Percentiles rank a stretch among this genome's conserved stretches.
Evolutionary conservation across 2,329 filamentous ascomycete genomes (phyloP).

Genomic region (Knufia petricola): DNA sequence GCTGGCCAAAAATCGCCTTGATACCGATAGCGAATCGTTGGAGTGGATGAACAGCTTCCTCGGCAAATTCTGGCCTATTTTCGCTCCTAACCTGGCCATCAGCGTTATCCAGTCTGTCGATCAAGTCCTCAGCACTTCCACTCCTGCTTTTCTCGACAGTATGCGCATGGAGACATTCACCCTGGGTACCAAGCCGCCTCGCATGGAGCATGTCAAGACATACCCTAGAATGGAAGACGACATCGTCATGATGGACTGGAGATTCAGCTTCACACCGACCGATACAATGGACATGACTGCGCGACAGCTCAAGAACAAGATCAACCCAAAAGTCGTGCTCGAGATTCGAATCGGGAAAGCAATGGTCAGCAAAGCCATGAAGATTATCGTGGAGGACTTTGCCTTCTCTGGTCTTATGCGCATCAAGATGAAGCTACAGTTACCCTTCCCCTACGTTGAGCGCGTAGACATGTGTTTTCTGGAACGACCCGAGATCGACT

Average conservation of each 20-base stretch:
- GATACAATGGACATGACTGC: conserved; percentile 86
- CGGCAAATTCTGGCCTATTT: conserved; percentile 99
- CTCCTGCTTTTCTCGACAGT: conserved; percentile 85
- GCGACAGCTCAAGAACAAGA: conserved; percentile 83
- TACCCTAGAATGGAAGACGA: conserved; percentile 95
- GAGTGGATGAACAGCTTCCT: conserved; percentile 99
- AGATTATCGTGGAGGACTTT: conserved; percentile 97
- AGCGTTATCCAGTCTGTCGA: conserved; percentile 91
- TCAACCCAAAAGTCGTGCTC: conserved; percentile 92
- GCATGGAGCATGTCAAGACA: conserved; percentile 95
- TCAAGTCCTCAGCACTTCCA: conserved; percentile 86
- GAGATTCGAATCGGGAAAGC: conserved; percentile 93
- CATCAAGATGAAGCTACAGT: conserved; percentile 92
- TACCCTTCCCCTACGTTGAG: conserved; percentile 91
- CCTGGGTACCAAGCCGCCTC: conserved; percentile 85
- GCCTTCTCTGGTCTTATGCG: conserved; percentile 92
- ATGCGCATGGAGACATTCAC: conserved; percentile 89
- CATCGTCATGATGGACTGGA: conserved; percentile 98
- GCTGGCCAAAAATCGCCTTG: conserved; percentile 74
- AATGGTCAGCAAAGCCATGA: conserved; percentile 90
- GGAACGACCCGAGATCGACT: conserved; percentile 80
- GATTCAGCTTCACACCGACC: conserved; percentile 97
- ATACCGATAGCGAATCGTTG: conserved; percentile 82
- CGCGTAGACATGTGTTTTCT: conserved; percentile 92
- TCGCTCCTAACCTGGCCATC: conserved; percentile 83